A percentile compares a stretch with the other conserved stretches of the same genome.
Evolutionary conservation across 768 basidiomycete species (phyloP).

Genomic region (Mycena albidolilacea): DNA sequence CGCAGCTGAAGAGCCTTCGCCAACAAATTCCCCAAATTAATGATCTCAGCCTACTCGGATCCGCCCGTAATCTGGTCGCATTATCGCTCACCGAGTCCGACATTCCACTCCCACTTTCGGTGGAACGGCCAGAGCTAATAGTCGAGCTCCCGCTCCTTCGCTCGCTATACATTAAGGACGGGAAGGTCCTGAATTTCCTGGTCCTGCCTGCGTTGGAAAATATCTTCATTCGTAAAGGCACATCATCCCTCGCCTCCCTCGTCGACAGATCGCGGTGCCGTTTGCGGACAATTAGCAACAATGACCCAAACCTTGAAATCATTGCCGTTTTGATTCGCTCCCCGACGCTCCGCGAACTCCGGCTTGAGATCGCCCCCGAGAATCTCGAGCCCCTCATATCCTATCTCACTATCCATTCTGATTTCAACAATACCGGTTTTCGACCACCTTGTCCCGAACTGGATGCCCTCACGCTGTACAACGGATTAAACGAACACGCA

Average conservation of each 20-base stretch:
- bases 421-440: background rate
- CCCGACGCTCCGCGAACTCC: background rate
- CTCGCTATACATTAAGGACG: constrained; percentile 3
- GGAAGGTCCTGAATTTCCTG: constrained; percentile 9
- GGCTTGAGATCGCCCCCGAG: background rate
- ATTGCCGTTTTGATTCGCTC: background rate
- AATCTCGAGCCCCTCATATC: background rate
- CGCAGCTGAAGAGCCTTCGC: constrained; percentile 11
- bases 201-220: constrained; percentile 13
- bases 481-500: background rate
- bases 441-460: background rate
- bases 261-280: constrained; percentile 14
- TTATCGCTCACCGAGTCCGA: constrained; percentile 7
- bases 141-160: constrained; percentile 17
- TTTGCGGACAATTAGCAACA: background rate
- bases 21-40: constrained; percentile 11
- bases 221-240: background rate
- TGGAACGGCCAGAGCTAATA: background rate
- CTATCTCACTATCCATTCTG: background rate
- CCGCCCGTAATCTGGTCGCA: constrained; percentile 13
- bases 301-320: background rate
- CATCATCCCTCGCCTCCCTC: background rate
- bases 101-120: background rate
- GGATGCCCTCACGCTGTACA: background rate
- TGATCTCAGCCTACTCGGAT: background rate